These are phyloP conservation scores for Phialemoniopsis sp. DNA, from an alignment of 2,329 filamentous ascomycete species.

Conservation along the genomic window DNA sequence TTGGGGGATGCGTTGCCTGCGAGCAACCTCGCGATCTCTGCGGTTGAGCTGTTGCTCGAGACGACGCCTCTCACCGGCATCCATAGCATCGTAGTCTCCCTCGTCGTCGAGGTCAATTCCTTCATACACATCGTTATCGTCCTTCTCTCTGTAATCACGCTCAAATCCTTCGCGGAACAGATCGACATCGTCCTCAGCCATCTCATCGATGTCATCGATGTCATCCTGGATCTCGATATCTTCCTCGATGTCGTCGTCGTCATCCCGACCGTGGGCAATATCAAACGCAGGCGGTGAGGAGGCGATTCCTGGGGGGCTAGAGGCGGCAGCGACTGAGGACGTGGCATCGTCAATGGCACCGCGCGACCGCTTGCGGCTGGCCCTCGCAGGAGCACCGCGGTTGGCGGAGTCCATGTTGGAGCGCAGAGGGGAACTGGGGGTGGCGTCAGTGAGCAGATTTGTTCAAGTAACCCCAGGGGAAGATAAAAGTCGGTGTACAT, in stretches of 20 bases:
- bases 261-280: slow-evolving; percentile 64
- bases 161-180: slow-evolving; percentile 72
- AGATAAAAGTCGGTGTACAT: slow-evolving; percentile 5
- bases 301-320: slow-evolving; percentile 54
- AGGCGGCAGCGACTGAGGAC: slow-evolving; percentile 47
- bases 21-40: slow-evolving; percentile 67
- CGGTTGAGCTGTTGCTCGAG: slow-evolving; percentile 71
- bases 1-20: slow-evolving; percentile 62
- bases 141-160: slow-evolving; percentile 64
- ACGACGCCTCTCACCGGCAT: slow-evolving; percentile 60
- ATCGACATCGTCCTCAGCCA: slow-evolving; percentile 77
- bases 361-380: slow-evolving; percentile 52
- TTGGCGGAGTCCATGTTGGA: slow-evolving; percentile 81
- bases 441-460: slow-evolving; percentile 2
- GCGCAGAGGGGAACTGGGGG: slow-evolving; percentile 72
- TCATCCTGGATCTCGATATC: slow-evolving; percentile 70
- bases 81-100: slow-evolving; percentile 67
- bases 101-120: slow-evolving; percentile 73
- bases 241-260: slow-evolving; percentile 68
- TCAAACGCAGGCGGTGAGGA: slow-evolving; percentile 61
- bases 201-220: slow-evolving; percentile 74
- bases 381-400: slow-evolving; percentile 50
- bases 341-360: slow-evolving; percentile 44
- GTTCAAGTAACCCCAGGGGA: not conserved
- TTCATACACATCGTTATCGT: slow-evolving; percentile 67